Conservation (phyloP, 2,329 filamentous ascomycete genomes). For the Penicillium nordicum region DNA sequence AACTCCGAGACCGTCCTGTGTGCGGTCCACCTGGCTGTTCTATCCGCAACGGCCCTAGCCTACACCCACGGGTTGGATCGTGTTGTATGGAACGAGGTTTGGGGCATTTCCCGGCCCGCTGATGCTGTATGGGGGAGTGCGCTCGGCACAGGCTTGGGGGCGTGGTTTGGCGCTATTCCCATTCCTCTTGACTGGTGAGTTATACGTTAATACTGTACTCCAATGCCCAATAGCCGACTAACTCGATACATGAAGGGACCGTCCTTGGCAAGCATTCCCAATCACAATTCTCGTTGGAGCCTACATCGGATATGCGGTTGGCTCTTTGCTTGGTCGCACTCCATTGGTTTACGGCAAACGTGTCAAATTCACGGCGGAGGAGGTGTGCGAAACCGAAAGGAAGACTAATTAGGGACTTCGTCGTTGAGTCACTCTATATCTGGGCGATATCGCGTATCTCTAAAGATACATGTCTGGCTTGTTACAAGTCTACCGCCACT, state of each 20-base stretch:
- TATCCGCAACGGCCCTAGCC: conserved; percentile 74
- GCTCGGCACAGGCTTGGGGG: conserved; percentile 73
- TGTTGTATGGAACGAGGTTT: conserved; percentile 65
- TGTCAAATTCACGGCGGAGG: conserved; percentile 30
- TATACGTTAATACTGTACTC: background rate
- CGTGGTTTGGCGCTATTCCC: conserved; percentile 90
- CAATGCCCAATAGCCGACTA: background rate
- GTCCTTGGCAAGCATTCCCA: conserved; percentile 98
- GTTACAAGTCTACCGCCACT: background rate
- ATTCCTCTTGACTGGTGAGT: conserved; percentile 87
- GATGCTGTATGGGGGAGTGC: conserved; percentile 83
- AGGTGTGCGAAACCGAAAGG: conserved; percentile 18
- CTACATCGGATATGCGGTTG: conserved; percentile 73
- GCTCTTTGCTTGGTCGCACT: conserved; percentile 39
- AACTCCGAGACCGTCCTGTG: conserved; percentile 72
- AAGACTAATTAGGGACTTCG: conserved; percentile 15
- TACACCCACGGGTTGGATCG: conserved; percentile 80
- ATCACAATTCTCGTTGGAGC: conserved; percentile 83
- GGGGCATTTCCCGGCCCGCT: conserved; percentile 67
- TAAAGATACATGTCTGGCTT: background rate
- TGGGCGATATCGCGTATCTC: background rate
- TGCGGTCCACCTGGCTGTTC: conserved; percentile 74
- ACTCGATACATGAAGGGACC: conserved; percentile 56
- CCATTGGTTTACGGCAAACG: conserved; percentile 36
- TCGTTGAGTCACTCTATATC: background rate